Base-by-base conservation (phyloP, 2,329 filamentous ascomycete genomes). In the Talaromyces sp. region DNA sequence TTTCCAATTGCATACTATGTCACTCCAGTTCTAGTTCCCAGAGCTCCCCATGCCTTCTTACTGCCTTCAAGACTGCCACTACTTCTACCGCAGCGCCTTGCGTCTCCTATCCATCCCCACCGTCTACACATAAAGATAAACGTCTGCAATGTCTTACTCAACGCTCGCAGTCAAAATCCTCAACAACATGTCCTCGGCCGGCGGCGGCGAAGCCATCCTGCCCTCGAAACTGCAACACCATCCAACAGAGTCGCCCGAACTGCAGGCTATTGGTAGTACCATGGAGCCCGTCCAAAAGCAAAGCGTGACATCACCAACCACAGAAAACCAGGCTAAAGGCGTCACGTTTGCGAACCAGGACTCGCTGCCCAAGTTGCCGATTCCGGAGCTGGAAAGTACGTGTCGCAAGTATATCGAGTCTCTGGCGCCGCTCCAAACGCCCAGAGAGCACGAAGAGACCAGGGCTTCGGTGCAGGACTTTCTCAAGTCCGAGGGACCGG, bases 261-360 rank as follows among this genome's bases (percentile, higher is more conserved):
- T 65, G 53, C 65, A 61, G 6, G 62, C 64, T 8, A 17, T 44
- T 22, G 22, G 28, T 7, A 19, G 27, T 28, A 32, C 10, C 17
- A 15, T 19, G 32, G 5, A 54, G 9, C 17, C 55, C n/a, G 1
- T 27, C 13, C 36, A 49, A 55, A 53, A n/a, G 10, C 22, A 30
- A 9, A n/a, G 27, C 15, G 49, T 30, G 28, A 30, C 49, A 30
- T n/a, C 59, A 60, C 75, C 84, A 47, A 1, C 17, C 5, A 25
- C 44, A 39, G 36, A 39, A 15, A 36, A 2, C 36, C 36, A 39
- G 17, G 13, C 15, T 17, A 83, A 84, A 67, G 89, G 92, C 58
- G 87, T 96, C 72, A 98, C 95, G 0, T 99, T 95, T 77, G 89
- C 92, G 33, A 84, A 88, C 62, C 93, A 99, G 74, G 92, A 96